Base-by-base conservation (phyloP, 148 eudicot genomes). In the Pouteria glomerata region DNA sequence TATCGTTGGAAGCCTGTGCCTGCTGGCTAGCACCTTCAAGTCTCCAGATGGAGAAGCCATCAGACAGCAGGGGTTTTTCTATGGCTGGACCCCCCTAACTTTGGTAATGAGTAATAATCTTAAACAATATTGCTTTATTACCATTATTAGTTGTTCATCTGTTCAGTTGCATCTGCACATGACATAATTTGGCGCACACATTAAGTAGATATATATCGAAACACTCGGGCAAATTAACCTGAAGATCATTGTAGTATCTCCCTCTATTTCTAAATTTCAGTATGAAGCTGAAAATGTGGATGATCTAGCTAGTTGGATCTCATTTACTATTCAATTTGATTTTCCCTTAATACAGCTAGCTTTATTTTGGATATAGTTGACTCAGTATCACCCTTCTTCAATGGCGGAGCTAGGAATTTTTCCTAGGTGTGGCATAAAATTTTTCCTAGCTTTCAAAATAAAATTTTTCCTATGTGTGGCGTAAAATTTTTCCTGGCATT, bases 11-110 rank as follows among this genome's bases (percentile, higher is more conserved):
- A 88, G 91, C 83, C 69, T 89, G 78, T 89, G 92, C 73, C 74
- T 95, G 82, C 66, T 95, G 80, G 93, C 87, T 64, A 95, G 99
- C 76, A 83, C 91, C 64, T 95, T 71, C 77, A 86, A 85, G 71
- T 91, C 97, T 63, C 96, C 97, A 29, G 97, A 95, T 81, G 99
- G 97, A 74, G 80, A 82, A 73, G 92, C 96, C 14, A 91, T 95
- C 77, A 81, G 81, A 78, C 80, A 74, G 71, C 92, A 85, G 77
- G 97, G 99, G 24, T 82, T 95, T 81, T 89, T 89, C 68, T 71
- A 85, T 72, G 96, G 87, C 44, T 95, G 99, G 99, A 91, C 97
- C 72, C 80, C 82, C 19, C 80, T 85, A 59, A 91, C 99, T 68
- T 62, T 72, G 96, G 99, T 95, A 88, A 79, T 57, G 41, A 35